phyloP scores from a whole-genome alignment of 305 asterid genomes.

The Solanum aculeatissimum region DNA sequence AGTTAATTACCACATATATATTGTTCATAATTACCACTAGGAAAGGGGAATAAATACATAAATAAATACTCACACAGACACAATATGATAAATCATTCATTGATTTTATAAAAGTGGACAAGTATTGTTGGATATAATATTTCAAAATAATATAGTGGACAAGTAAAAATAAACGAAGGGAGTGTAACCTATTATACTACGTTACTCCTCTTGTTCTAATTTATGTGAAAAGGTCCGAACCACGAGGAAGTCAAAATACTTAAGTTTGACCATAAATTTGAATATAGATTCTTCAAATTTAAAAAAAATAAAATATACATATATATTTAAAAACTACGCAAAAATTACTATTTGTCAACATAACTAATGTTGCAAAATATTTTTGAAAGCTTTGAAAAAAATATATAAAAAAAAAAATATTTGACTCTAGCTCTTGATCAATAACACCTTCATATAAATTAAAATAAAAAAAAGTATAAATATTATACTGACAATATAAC shows the following conservation, averaged over 20 bases:
- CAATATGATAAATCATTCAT: no score
- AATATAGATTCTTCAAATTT: no score
- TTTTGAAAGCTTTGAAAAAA: neutral
- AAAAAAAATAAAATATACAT: no score
- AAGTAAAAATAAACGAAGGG: no score
- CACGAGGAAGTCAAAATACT: neutral
- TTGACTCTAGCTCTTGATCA: neutral
- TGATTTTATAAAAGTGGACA: no score
- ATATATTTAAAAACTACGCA: no score
- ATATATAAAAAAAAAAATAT: neutral
- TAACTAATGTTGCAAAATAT: neutral
- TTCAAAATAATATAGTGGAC: no score
- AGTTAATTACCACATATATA: neutral
- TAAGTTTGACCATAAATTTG: neutral
- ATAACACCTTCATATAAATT: neutral
- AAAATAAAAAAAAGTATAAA: neutral
- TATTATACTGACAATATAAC: no score
- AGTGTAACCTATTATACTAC: neutral
- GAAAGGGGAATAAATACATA: no score
- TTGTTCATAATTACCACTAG: neutral
- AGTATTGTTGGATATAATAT: no score
- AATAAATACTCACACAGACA: no score
- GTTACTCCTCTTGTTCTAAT: neutral
- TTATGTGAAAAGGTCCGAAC: neutral
- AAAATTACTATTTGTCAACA: no score